Evolutionary conservation across 2,329 filamentous ascomycete genomes (phyloP).

Genomic region (Chrysoporthe deuterocubensis): DNA sequence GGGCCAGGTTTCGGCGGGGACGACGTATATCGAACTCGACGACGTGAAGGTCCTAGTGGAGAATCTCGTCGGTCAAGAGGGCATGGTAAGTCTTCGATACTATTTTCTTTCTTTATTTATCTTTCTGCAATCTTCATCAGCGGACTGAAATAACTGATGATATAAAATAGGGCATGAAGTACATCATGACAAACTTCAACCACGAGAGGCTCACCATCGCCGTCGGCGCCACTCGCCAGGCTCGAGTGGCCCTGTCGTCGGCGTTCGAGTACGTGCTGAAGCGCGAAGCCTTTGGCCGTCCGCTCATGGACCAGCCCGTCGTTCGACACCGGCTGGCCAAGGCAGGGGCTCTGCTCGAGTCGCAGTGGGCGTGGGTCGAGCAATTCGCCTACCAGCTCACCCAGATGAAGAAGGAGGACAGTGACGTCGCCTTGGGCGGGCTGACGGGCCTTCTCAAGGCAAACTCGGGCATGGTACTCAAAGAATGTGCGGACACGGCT

Average conservation of each 20-base stretch:
- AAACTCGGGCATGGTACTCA: conserved; percentile 71
- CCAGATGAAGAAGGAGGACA: conserved; percentile 63
- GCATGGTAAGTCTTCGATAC: conserved; percentile 36
- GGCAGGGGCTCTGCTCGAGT: conserved; percentile 69
- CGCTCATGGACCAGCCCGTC: conserved; percentile 74
- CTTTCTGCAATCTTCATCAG: too few relatives aligned
- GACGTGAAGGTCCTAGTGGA: conserved; percentile 72
- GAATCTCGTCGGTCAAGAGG: conserved; percentile 72
- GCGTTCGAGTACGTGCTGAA: conserved; percentile 45
- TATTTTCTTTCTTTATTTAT: not conserved
- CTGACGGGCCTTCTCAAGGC: conserved; percentile 75
- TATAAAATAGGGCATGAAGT: conserved; percentile 64
- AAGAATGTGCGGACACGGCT: conserved; percentile 71
- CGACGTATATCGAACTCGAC: conserved; percentile 76
- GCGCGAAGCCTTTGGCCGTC: conserved; percentile 46
- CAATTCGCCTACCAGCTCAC: conserved; percentile 71
- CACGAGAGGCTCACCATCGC: conserved; percentile 73
- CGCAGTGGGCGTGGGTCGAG: conserved; percentile 74
- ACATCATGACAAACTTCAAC: conserved; percentile 81
- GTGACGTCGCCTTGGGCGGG: conserved; percentile 69
- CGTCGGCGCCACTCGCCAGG: conserved; percentile 65
- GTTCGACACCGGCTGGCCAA: conserved; percentile 75
- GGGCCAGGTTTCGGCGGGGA: conserved; percentile 68
- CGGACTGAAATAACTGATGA: too few relatives aligned
- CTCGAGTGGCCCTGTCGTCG: conserved; percentile 45